These are phyloP conservation scores for Aaosphaeria arxii DNA, from an alignment of 2,329 filamentous ascomycete species.

Conservation along the genomic window DNA sequence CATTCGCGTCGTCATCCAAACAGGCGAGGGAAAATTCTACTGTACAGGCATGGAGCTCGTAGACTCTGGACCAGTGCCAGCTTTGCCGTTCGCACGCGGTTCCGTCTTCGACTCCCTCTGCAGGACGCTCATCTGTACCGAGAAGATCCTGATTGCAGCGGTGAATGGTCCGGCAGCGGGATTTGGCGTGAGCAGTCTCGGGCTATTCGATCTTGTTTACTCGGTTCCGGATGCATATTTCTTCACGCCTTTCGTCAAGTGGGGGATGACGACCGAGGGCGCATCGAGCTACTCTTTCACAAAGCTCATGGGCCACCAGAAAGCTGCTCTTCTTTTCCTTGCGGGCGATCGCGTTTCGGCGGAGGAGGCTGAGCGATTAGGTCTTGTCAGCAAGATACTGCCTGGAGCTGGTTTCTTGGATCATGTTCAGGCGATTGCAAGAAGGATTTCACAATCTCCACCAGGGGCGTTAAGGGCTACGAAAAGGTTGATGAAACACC, in stretches of 20 bases:
- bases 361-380: slow-evolving; percentile 7
- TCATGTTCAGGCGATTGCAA: slow-evolving; percentile 9
- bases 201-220: slow-evolving; percentile 19
- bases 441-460: slow-evolving; percentile 8
- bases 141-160: slow-evolving; percentile 19
- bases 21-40: slow-evolving; percentile 17
- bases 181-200: slow-evolving; percentile 16
- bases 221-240: slow-evolving; percentile 17
- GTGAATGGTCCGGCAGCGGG: slow-evolving; percentile 20
- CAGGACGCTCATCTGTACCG: slow-evolving; percentile 11
- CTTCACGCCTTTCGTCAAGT: slow-evolving; percentile 22
- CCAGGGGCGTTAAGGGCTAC: slow-evolving; percentile 8
- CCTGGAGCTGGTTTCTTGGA: slow-evolving; percentile 10
- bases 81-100: slow-evolving; percentile 9
- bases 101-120: slow-evolving; percentile 17
- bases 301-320: slow-evolving; percentile 18
- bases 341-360: slow-evolving; percentile 16
- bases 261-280: slow-evolving; percentile 17
- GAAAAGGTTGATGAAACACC: slow-evolving; percentile 15
- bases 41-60: slow-evolving; percentile 17
- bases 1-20: slow-evolving; percentile 14
- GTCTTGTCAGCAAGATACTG: slow-evolving; percentile 16
- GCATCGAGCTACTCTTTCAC: slow-evolving; percentile 17
- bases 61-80: slow-evolving; percentile 2
- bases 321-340: slow-evolving; percentile 13